These are phyloP conservation scores for Hippophae rhamnoides DNA, from an alignment of 306 rosid species.

Conservation along the genomic window DNA sequence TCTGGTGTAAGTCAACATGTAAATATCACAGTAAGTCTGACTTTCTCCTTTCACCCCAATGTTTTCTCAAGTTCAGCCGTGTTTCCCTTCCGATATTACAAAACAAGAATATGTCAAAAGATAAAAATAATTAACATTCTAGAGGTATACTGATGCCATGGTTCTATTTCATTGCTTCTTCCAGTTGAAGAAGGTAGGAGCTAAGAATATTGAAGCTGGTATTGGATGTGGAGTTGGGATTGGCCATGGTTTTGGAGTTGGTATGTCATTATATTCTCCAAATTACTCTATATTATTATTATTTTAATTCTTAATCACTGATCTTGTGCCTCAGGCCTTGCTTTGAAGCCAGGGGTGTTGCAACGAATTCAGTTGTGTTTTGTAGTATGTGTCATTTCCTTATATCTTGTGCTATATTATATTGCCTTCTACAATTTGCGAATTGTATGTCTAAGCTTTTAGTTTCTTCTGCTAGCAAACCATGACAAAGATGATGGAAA, in stretches of 20 bases:
- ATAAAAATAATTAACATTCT: neutral
- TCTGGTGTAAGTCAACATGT: constrained; percentile 84
- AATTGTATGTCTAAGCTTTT: constrained; percentile 16
- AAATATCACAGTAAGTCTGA: constrained; percentile 53
- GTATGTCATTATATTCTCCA: constrained; percentile 34
- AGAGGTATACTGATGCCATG: neutral
- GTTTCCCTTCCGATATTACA: neutral
- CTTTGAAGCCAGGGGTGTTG: constrained; percentile 69
- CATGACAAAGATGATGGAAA: constrained; percentile 60
- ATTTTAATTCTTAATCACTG: neutral
- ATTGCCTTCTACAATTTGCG: constrained; percentile 1
- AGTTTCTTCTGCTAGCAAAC: constrained; percentile 40
- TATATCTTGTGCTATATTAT: constrained; percentile 9
- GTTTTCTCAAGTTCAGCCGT: neutral
- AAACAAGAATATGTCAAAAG: neutral
- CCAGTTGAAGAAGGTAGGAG: constrained; percentile 83
- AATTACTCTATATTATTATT: neutral
- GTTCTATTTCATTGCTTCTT: constrained; percentile 4
- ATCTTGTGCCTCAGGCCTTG: constrained; percentile 52
- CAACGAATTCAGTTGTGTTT: constrained; percentile 55
- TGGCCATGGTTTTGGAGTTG: constrained; percentile 97
- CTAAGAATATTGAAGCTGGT: constrained; percentile 72
- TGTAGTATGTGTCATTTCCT: constrained; percentile 43
- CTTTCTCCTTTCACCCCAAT: neutral
- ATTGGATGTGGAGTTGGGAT: constrained; percentile 94